Base-by-base conservation (phyloP, 2,329 filamentous ascomycete genomes). In the Pseudogymnoascus verrucosus region DNA sequence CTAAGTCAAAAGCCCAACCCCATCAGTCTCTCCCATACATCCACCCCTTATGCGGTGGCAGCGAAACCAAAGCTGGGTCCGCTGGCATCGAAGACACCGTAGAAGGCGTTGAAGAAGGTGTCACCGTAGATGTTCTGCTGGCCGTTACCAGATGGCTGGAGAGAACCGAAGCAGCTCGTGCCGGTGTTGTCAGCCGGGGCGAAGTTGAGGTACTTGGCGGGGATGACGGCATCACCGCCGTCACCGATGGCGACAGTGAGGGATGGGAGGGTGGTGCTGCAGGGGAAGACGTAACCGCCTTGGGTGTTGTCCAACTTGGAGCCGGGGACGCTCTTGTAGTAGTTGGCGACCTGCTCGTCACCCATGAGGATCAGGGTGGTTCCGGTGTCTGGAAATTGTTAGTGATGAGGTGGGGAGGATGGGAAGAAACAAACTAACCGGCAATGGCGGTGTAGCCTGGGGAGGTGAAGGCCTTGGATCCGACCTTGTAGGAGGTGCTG, bases 401-500 rank as follows among this genome's bases (percentile, higher is more conserved):
- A 54, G 47, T 54, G 7, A 5, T 54, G 26, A 16, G 47, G n/a
- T 8, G 19, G 26, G 47, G 26, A 16, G 23, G 31, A 16, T 28
- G 26, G 14, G 47, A 5, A 16, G 7, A 16, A 16, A 31, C 1
- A 54, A 54, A 31, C 47, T 31, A 4, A 54, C 47, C 47, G 40
- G 72, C 70, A 59, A 77, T 74, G 62, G 68, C 74, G 8, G 67
- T 70, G 62, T 67, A 65, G 51, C 68, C 66, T 14, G 61, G 63
- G 1, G 79, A 76, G 61, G 76, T 71, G 78, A 81, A 82, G 69
- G 76, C 78, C 12, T 78, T 73, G 62, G 70, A 71, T 65, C 73
- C 78, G 66, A 83, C 75, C 64, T 80, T 78, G 65, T 78, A 74
- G 34, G 76, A 74, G 66, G 81, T 82, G 62, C 76, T 77, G 65